phyloP scores from a whole-genome alignment of 2,329 filamentous ascomycete species.

The Paecilomyces niveus region DNA sequence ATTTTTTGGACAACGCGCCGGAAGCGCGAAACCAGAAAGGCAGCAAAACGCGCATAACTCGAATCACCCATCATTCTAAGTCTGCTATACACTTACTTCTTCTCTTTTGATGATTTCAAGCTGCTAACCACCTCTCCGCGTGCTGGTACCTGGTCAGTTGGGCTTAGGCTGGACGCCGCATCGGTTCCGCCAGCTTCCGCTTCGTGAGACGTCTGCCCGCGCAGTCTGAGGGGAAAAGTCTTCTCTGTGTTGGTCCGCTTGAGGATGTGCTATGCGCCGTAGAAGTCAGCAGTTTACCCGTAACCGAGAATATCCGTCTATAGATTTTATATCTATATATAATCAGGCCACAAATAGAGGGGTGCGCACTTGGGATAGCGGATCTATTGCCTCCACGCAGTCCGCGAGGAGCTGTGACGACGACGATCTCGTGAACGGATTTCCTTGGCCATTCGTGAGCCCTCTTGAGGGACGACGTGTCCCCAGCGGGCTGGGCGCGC shows the following conservation, averaged over 20 bases:
- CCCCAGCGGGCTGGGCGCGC: not conserved
- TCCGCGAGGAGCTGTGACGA: constrained; percentile 18
- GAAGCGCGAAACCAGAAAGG: not conserved
- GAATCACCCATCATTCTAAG: not conserved
- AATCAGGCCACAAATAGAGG: not conserved
- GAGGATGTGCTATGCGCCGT: constrained; percentile 49
- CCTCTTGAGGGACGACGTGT: not conserved
- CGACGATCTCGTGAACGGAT: constrained; percentile 17
- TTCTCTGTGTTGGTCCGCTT: constrained; percentile 60
- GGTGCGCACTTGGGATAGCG: constrained; percentile 57
- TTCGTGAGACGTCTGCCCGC: constrained; percentile 34
- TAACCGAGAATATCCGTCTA: constrained; percentile 3
- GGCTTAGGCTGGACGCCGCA: constrained; percentile 13
- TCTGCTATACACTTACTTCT: constrained; percentile 51
- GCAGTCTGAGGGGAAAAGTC: constrained; percentile 43
- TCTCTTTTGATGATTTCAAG: constrained; percentile 47
- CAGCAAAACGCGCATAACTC: not conserved
- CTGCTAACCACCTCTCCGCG: constrained; percentile 24
- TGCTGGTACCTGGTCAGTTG: constrained; percentile 20
- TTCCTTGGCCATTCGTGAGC: not conserved
- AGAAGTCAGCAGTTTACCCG: constrained; percentile 1
- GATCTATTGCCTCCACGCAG: constrained; percentile 50
- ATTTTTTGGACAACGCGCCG: not conserved
- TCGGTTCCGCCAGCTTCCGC: constrained; percentile 33
- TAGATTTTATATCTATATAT: constrained; percentile 5